Base-by-base conservation (phyloP, 768 basidiomycete species). In the Leccinum olivaceopallidum region DNA sequence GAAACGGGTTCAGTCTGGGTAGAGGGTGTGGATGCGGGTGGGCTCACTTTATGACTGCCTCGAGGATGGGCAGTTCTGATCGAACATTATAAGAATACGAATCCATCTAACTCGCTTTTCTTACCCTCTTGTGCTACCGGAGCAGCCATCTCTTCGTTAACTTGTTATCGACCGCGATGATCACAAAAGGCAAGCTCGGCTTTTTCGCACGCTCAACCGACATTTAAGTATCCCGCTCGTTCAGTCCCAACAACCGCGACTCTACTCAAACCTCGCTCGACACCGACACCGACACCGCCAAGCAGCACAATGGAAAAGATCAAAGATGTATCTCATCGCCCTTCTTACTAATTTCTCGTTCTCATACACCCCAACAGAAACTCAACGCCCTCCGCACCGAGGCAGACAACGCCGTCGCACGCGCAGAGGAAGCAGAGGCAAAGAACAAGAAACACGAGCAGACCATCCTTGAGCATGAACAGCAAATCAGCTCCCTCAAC, bases 31-130 rank as follows among this genome's bases (percentile, higher is more conserved):
- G 10, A 57, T 60, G 42, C 72, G 78, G 66, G 8, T 14, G 36
- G 4, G 53, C 65, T 16, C 48, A 94, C 94, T 92, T 90, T 76
- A 97, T 94, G 66, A 98, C 85, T 32, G 90, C 83, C 81, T 98
- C 96, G 70, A 98, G 88, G 75, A 98, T 93, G 60, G 92, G 88
- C 63, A 95, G 81, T 79, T 98, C 96, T 88, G 78, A 47, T 71
- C 71, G 59, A 68, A 73, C 69, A 71, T 70, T 32, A 54, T 47
- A 47, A 47, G 20, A 20, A 47, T 6, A 2, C n/a, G 42, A 50
- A 22, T 5, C 6, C 6, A 9, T 7, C 13, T 3, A 18, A 10
- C 30, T 18, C 2, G 28, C 30, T 30, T 7, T 44, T 44, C 58
- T 64, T 65, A 89, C 91, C 91, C 83, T 92, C 89, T 67, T 92